Percentiles rank a stretch among this genome's conserved stretches.
Evolutionary conservation across 2,329 filamentous ascomycete genomes (phyloP).

Genomic region (Leptographium procerum): DNA sequence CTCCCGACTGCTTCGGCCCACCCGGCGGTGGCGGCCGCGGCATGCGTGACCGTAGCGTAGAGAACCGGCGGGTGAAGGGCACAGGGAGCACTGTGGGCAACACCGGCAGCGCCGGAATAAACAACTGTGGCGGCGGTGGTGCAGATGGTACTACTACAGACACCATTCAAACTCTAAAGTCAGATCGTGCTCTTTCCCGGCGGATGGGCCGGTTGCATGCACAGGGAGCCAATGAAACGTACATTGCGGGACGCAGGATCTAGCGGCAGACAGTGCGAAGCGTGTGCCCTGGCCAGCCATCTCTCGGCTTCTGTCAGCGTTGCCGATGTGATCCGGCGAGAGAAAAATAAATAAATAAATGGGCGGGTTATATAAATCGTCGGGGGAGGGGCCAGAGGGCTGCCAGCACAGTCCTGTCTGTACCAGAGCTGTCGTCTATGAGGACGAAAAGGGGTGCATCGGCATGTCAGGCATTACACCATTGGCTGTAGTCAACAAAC

Average conservation of each 20-base stretch:
- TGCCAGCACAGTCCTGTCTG: neutral
- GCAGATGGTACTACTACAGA: neutral
- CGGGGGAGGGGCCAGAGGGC: neutral
- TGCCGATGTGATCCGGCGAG: neutral
- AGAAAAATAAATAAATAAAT: too few relatives aligned
- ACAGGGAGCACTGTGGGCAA: neutral
- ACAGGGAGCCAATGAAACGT: neutral
- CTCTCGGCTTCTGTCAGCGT: neutral
- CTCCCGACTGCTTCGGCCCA: neutral
- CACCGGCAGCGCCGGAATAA: neutral
- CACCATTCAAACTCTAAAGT: neutral
- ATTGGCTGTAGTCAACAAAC: neutral
- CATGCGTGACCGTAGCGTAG: neutral
- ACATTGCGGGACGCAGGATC: slow-evolving; percentile 6
- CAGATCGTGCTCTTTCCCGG: neutral
- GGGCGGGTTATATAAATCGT: too few relatives aligned
- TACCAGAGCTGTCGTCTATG: neutral
- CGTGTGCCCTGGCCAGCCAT: slow-evolving; percentile 7
- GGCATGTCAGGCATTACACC: neutral
- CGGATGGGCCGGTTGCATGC: neutral
- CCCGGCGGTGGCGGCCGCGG: neutral
- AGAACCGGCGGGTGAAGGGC: neutral
- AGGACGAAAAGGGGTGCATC: neutral
- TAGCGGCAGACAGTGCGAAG: slow-evolving; percentile 6
- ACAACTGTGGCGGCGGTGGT: neutral